Evolutionary conservation across 495 filamentous ascomycete genomes (phyloP).

Genomic region (Letharia lupina): DNA sequence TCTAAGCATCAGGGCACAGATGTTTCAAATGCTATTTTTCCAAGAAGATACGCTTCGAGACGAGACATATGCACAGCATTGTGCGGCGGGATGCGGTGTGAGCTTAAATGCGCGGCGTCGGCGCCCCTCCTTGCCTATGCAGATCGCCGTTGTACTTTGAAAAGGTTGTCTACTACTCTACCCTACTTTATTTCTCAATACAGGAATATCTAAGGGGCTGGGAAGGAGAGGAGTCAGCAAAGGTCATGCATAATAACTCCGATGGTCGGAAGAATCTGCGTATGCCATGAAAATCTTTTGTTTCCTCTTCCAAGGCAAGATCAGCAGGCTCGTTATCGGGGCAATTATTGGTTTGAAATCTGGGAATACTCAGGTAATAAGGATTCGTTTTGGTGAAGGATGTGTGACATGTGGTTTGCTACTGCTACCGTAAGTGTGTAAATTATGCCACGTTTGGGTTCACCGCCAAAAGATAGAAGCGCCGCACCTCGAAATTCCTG

Average conservation of each 20-base stretch:
- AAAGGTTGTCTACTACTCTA: background rate
- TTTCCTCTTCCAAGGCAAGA: background rate
- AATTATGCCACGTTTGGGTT: background rate
- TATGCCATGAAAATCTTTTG: background rate
- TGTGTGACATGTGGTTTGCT: background rate
- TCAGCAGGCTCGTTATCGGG: background rate
- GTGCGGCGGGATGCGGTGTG: conserved; percentile 19
- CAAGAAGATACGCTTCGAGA: background rate
- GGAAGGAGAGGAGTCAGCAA: background rate
- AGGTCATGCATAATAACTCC: background rate
- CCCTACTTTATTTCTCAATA: background rate
- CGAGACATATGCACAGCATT: conserved; percentile 18
- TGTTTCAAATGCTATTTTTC: background rate
- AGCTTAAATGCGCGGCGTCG: conserved; percentile 17
- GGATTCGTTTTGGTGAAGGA: background rate
- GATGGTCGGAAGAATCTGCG: background rate
- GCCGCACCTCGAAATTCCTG: conserved; percentile 9
- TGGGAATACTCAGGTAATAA: background rate
- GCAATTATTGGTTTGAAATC: background rate
- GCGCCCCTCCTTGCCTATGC: conserved; percentile 16
- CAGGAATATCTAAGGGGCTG: background rate
- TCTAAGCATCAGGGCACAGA: conserved; percentile 1
- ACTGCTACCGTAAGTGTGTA: background rate
- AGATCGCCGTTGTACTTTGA: conserved; percentile 14
- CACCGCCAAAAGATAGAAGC: conserved; percentile 8